Conservation (phyloP, 2,329 filamentous ascomycete genomes). For the Trichoderma atrobrunneum region DNA sequence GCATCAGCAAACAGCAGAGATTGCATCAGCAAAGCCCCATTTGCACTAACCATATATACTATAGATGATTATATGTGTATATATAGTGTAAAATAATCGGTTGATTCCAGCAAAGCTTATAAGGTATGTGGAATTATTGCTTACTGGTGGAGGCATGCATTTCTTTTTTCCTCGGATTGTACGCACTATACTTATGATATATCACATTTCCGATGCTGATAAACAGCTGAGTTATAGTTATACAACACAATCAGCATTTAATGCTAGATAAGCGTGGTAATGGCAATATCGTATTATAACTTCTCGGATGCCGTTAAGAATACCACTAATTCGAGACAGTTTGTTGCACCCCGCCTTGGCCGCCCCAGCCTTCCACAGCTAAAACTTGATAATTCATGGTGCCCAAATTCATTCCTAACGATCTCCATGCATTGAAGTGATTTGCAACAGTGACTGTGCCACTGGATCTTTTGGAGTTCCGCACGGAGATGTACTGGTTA, state of each 20-base stretch:
- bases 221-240: too few species aligned
- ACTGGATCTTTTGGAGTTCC: conserved; percentile 9
- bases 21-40: background rate
- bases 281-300: background rate
- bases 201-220: too few species aligned
- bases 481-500: conserved; percentile 42
- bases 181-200: too few species aligned
- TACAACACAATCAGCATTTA: too few species aligned
- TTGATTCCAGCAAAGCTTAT: background rate
- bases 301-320: background rate
- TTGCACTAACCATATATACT: background rate
- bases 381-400: conserved; percentile 53
- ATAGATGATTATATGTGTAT: background rate
- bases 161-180: too few species aligned
- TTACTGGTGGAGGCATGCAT: background rate
- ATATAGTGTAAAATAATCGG: background rate
- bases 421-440: conserved; percentile 47
- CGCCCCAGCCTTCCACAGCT: conserved; percentile 55
- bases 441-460: conserved; percentile 46
- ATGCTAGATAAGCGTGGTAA: background rate
- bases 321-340: background rate
- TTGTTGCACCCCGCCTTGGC: conserved; percentile 24
- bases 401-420: conserved; percentile 47
- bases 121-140: background rate
- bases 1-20: background rate